Conservation (phyloP, 768 basidiomycete genomes). For the Rhizopogon rudus region DNA sequence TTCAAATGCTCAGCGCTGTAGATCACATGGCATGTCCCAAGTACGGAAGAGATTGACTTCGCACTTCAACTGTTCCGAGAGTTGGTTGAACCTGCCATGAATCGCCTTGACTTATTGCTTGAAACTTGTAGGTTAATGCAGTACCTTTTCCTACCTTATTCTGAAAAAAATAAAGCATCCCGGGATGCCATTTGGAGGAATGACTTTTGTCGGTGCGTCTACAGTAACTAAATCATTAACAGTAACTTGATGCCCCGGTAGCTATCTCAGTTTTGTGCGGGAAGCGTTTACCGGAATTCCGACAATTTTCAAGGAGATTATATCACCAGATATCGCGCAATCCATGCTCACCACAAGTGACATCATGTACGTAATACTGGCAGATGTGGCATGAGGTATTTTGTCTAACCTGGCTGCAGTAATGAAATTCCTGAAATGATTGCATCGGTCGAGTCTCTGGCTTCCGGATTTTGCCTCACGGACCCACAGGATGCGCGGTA, state of each 20-base stretch:
- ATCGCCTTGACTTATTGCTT: slow-evolving; percentile 51
- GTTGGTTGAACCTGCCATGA: slow-evolving; percentile 60
- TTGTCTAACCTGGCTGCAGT: slow-evolving; percentile 29
- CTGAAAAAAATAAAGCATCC: slow-evolving; percentile 12
- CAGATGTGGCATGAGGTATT: neutral
- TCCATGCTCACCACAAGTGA: slow-evolving; percentile 50
- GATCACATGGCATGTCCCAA: slow-evolving; percentile 79
- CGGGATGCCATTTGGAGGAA: slow-evolving; percentile 72
- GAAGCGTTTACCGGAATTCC: slow-evolving; percentile 74
- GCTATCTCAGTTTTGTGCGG: slow-evolving; percentile 67
- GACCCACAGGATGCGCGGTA: slow-evolving; percentile 63
- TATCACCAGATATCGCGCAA: slow-evolving; percentile 43
- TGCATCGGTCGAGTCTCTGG: slow-evolving; percentile 53
- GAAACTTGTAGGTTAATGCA: slow-evolving; percentile 36
- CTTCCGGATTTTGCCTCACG: slow-evolving; percentile 62
- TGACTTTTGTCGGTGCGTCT: slow-evolving; percentile 72
- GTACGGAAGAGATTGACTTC: slow-evolving; percentile 66
- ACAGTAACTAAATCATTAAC: neutral
- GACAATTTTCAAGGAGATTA: slow-evolving; percentile 52
- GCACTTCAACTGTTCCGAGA: slow-evolving; percentile 63
- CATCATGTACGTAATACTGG: slow-evolving; percentile 49
- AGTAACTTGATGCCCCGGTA: slow-evolving; percentile 17
- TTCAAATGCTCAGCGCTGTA: slow-evolving; percentile 17
- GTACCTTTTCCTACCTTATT: neutral
- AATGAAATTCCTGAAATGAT: slow-evolving; percentile 79